Conservation (phyloP, 225 moss, liverwort and hornwort genomes). For the Ulota crispa region DNA sequence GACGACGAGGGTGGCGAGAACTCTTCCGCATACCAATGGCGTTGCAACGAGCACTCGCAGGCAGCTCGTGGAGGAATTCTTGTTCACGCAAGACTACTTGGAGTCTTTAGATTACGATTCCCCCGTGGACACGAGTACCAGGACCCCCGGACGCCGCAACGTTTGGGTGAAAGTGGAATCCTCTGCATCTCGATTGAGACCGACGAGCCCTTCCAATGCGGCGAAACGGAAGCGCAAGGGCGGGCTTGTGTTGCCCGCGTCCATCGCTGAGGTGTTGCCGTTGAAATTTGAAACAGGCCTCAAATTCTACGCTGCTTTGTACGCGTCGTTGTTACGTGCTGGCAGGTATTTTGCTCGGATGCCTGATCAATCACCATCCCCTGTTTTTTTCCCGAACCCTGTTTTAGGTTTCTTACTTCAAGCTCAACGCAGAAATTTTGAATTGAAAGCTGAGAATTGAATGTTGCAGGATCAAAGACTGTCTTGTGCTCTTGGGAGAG, state of each 20-base stretch:
- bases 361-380: neutral
- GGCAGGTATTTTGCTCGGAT: conserved; percentile 52
- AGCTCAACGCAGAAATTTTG: neutral
- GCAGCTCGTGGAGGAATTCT: conserved; percentile 34
- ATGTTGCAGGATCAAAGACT: conserved; percentile 71
- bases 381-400: no score
- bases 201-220: conserved; percentile 4
- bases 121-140: neutral
- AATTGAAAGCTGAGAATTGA: conserved; percentile 9
- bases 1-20: neutral
- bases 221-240: conserved; percentile 27
- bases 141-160: conserved; percentile 3
- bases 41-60: neutral
- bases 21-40: conserved; percentile 19
- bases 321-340: conserved; percentile 59
- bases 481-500: conserved; percentile 66
- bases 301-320: conserved; percentile 50
- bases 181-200: conserved; percentile 14
- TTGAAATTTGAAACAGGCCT: conserved; percentile 44
- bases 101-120: conserved; percentile 39
- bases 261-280: conserved; percentile 65
- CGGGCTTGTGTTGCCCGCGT: conserved; percentile 31
- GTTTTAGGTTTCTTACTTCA: no score
- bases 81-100: conserved; percentile 42
- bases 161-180: conserved; percentile 14